Evolutionary conservation across 495 filamentous ascomycete genomes (phyloP).

Genomic region (Gamarada debralockiae): DNA sequence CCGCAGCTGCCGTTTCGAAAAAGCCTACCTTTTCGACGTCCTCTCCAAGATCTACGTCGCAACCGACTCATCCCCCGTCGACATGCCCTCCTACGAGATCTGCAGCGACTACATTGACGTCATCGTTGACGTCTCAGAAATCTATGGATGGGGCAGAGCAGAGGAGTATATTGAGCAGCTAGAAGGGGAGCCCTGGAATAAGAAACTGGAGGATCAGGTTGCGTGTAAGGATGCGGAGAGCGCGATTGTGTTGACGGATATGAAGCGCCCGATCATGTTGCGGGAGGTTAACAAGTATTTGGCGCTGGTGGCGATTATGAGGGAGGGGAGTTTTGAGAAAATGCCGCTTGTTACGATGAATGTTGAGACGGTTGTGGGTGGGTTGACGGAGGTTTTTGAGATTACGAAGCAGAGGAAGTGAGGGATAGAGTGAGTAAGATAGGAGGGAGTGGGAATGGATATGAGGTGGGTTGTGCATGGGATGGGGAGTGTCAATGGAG

Average conservation of each 20-base stretch:
- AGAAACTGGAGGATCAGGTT: slow-evolving; percentile 60
- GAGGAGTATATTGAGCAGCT: slow-evolving; percentile 47
- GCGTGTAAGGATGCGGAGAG: slow-evolving; percentile 71
- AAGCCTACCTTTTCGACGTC: slow-evolving; percentile 95
- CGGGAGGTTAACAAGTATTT: slow-evolving; percentile 88
- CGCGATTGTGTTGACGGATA: slow-evolving; percentile 71
- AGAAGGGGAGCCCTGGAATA: slow-evolving; percentile 55
- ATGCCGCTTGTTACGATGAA: slow-evolving; percentile 58
- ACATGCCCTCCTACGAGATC: slow-evolving; percentile 92
- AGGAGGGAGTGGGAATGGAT: neutral
- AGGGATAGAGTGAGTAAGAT: neutral
- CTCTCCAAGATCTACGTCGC: slow-evolving; percentile 98
- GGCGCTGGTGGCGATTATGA: slow-evolving; percentile 72
- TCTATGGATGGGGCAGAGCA: slow-evolving; percentile 76
- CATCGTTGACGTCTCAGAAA: slow-evolving; percentile 91
- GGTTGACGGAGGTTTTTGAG: slow-evolving; percentile 51
- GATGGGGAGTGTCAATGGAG: neutral
- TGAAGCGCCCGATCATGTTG: slow-evolving; percentile 76
- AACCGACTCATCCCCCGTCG: slow-evolving; percentile 86
- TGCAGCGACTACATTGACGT: slow-evolving; percentile 98
- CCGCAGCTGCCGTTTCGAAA: slow-evolving; percentile 89
- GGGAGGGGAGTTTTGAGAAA: slow-evolving; percentile 56
- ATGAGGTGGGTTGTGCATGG: neutral
- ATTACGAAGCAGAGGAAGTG: slow-evolving; percentile 46
- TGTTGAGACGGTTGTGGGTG: slow-evolving; percentile 50